Evolutionary conservation across 257 asterid species (phyloP), one percentile per base, ranked within the genome.

Genomic region (Ligustrum vulgare): DNA sequence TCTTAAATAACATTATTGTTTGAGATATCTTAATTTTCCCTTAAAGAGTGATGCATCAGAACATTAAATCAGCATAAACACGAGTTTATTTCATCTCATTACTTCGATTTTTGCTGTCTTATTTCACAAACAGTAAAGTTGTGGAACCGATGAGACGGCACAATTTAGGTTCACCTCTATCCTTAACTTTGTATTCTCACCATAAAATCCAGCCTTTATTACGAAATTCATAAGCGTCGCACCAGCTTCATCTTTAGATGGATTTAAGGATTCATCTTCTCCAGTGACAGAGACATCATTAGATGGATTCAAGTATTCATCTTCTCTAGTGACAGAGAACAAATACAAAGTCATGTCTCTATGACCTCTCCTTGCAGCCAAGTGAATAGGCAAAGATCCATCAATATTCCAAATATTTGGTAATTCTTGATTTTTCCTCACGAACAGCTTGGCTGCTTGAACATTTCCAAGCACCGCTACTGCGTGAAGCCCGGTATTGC

Each of bases 401-500:
- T 75, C 77, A 3, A 60, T 16, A 54, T 80, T 75, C 77, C 77
- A 80, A 20, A 80, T 36, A 35, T 74, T 70, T 3, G 77, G 77
- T 70, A 80, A 32, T 8, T 80, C 77, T 5, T 34, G 12, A 39
- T 75, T 79, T 69, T 58, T 73, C 73, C 45, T 41, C 47, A 79
- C 78, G 3, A 79, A 68, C 13, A 79, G 65, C 79, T 62, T 63
- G 39, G 81, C 79, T 3, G 79, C 79, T 34, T 13, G 62, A 73
- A 43, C 35, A 73, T 79, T 54, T 9, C 82, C 82, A 8, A 72
- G 83, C 41, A 60, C 77, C 6, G 83, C 80, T 73, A 71, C 83
- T 15, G 80, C 80, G 65, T 80, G 83, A 8, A 80, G 80, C 43
- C 77, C 83, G 9, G 83, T 75, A 72, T 64, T 79, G 67, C 79